phyloP scores from a whole-genome alignment of 495 filamentous ascomycete species.

The Gamarada debralockiae region DNA sequence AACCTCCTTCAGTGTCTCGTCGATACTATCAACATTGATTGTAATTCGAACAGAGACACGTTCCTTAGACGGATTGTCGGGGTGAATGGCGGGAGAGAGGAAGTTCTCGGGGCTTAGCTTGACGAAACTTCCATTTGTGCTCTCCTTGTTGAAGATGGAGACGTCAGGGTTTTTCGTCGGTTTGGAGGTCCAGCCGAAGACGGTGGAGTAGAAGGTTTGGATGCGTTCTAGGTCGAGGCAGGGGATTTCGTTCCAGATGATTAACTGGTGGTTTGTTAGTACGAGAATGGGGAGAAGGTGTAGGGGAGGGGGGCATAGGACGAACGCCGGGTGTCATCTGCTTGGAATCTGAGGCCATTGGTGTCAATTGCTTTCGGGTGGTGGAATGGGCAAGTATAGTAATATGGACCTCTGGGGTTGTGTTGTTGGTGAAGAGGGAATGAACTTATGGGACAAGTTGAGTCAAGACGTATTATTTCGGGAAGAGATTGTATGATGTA shows the following conservation, averaged over 20 bases:
- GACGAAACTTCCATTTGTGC: constrained; percentile 17
- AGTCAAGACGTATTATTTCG: no score
- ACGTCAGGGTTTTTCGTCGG: neutral
- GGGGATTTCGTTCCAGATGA: constrained; percentile 25
- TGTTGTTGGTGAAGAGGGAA: no score
- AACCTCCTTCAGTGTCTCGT: constrained; percentile 15
- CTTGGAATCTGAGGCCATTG: no score
- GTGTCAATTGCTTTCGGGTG: no score
- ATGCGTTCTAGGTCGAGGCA: constrained; percentile 16
- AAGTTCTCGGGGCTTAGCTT: constrained; percentile 9
- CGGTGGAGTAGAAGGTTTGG: constrained; percentile 20
- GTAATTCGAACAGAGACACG: constrained; percentile 14
- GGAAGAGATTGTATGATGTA: no score
- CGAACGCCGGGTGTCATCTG: no score
- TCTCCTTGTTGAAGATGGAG: constrained; percentile 5
- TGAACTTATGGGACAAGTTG: no score
- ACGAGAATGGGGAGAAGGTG: no score
- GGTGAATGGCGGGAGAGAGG: constrained; percentile 13
- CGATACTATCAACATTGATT: constrained; percentile 19
- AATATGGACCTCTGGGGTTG: no score
- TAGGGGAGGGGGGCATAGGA: no score
- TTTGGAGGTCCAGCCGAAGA: constrained; percentile 22
- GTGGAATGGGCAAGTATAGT: no score
- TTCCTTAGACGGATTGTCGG: neutral
- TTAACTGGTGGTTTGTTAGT: no score